Percentiles rank a stretch among this genome's conserved stretches.
These are phyloP conservation scores for Leccinellum albellum DNA, from an alignment of 768 basidiomycete genomes.

Conservation along the genomic window DNA sequence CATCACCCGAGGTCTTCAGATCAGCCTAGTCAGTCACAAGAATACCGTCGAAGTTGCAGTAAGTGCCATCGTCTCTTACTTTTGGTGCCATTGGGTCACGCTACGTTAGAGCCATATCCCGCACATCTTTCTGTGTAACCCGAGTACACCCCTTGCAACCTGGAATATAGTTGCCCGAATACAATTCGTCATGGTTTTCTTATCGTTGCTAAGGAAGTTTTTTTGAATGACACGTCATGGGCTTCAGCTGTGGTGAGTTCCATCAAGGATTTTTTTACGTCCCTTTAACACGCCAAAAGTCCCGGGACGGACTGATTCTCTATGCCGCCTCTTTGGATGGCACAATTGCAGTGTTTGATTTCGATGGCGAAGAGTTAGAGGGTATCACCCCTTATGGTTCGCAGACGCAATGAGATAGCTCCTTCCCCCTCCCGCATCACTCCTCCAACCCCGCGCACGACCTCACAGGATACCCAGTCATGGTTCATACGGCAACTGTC, in stretches of 20 bases:
- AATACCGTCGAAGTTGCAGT: slow-evolving; percentile 96
- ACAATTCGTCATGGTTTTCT: slow-evolving; percentile 67
- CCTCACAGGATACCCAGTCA: slow-evolving; percentile 32
- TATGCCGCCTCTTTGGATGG: slow-evolving; percentile 97
- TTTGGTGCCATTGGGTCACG: slow-evolving; percentile 4
- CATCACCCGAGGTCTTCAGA: slow-evolving; percentile 84
- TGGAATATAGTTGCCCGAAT: slow-evolving; percentile 90
- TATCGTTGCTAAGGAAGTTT: slow-evolving; percentile 88
- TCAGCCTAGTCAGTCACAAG: slow-evolving; percentile 93
- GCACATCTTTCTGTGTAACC: slow-evolving; percentile 83
- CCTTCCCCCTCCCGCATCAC: slow-evolving; percentile 34
- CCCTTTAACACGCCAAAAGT: slow-evolving; percentile 50
- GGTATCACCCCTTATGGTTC: slow-evolving; percentile 72
- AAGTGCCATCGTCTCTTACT: slow-evolving; percentile 26
- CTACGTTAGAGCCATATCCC: slow-evolving; percentile 65
- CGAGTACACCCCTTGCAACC: slow-evolving; percentile 60
- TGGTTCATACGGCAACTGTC: slow-evolving; percentile 28
- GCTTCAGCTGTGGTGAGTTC: slow-evolving; percentile 79
- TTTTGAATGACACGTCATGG: slow-evolving; percentile 92
- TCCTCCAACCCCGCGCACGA: slow-evolving; percentile 37
- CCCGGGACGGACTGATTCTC: slow-evolving; percentile 84
- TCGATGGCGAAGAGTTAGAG: slow-evolving; percentile 75
- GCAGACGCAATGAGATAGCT: slow-evolving; percentile 49
- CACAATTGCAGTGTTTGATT: slow-evolving; percentile 84
- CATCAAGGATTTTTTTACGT: neutral